These are phyloP conservation scores for Apophysomyces trapeziformis DNA, from an alignment of 371 early-diverging fungal genomes.

Conservation along the genomic window DNA sequence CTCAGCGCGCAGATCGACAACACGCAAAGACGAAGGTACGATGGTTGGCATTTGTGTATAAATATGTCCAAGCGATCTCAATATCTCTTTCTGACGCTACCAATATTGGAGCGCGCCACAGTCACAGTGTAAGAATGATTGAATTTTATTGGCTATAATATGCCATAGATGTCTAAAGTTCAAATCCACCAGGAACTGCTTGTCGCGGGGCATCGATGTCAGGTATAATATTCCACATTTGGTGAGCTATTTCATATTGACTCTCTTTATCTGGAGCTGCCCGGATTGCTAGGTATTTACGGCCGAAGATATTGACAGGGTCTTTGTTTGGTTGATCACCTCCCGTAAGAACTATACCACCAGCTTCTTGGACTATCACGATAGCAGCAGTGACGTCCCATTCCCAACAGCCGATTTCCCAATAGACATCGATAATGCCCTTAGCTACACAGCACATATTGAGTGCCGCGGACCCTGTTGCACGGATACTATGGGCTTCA, in stretches of 20 bases:
- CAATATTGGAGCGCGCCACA: no score
- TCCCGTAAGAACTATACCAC: slow-evolving; percentile 74
- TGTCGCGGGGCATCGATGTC: slow-evolving; percentile 46
- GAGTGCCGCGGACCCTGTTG: slow-evolving; percentile 82
- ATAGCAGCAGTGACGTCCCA: slow-evolving; percentile 86
- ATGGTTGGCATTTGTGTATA: not conserved
- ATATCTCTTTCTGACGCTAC: no score
- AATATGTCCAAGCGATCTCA: not conserved
- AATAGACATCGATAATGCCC: slow-evolving; percentile 86
- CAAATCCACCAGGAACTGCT: slow-evolving; percentile 55
- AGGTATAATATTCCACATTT: slow-evolving; percentile 52
- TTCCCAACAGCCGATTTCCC: slow-evolving; percentile 89
- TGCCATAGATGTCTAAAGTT: slow-evolving; percentile 12
- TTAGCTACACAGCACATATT: slow-evolving; percentile 83
- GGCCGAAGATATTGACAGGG: slow-evolving; percentile 51
- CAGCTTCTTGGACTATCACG: slow-evolving; percentile 73
- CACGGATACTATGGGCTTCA: slow-evolving; percentile 76
- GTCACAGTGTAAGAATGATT: no score
- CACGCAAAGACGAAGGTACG: slow-evolving; percentile 42
- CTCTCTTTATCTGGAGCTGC: slow-evolving; percentile 28
- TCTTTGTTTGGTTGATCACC: slow-evolving; percentile 22
- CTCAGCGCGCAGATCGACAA: slow-evolving; percentile 71
- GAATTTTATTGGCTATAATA: no score
- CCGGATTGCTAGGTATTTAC: slow-evolving; percentile 57
- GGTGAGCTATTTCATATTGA: slow-evolving; percentile 40